phyloP scores from a whole-genome alignment of 495 filamentous ascomycete genomes.

The Durotheca rogersii region DNA sequence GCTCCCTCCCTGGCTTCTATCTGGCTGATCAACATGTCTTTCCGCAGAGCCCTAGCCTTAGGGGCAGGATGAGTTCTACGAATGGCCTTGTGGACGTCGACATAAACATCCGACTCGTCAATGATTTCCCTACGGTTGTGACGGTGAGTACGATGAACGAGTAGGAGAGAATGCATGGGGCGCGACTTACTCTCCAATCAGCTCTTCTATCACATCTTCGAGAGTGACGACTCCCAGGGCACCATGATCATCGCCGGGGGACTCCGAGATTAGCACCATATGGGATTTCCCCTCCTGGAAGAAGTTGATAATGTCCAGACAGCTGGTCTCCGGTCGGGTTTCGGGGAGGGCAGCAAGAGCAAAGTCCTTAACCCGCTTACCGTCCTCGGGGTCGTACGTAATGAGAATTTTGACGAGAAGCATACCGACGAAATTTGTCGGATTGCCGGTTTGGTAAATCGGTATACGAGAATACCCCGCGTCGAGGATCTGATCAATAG shows the following conservation, averaged over 20 bases:
- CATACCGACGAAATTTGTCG: constrained; percentile 92
- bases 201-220: constrained; percentile 96
- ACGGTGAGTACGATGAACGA: constrained; percentile 21
- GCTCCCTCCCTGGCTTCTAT: constrained; percentile 24
- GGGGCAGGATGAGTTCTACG: constrained; percentile 56
- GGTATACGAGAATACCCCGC: constrained; percentile 95
- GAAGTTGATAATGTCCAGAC: constrained; percentile 97
- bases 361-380: constrained; percentile 80
- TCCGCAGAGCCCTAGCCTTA: constrained; percentile 59
- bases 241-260: constrained; percentile 82
- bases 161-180: background rate
- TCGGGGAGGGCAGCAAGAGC: constrained; percentile 91
- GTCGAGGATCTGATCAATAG: constrained; percentile 88
- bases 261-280: constrained; percentile 94
- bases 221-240: constrained; percentile 91
- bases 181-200: constrained; percentile 86
- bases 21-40: constrained; percentile 55
- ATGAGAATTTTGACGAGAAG: constrained; percentile 97
- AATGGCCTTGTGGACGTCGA: constrained; percentile 96
- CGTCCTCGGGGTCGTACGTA: constrained; percentile 96
- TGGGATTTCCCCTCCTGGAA: constrained; percentile 99
- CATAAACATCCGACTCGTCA: constrained; percentile 89
- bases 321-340: constrained; percentile 91
- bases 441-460: constrained; percentile 82
- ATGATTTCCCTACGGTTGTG: constrained; percentile 62